Conservation (phyloP, 352 stramenopile species). For the Peronospora farinosa region DNA sequence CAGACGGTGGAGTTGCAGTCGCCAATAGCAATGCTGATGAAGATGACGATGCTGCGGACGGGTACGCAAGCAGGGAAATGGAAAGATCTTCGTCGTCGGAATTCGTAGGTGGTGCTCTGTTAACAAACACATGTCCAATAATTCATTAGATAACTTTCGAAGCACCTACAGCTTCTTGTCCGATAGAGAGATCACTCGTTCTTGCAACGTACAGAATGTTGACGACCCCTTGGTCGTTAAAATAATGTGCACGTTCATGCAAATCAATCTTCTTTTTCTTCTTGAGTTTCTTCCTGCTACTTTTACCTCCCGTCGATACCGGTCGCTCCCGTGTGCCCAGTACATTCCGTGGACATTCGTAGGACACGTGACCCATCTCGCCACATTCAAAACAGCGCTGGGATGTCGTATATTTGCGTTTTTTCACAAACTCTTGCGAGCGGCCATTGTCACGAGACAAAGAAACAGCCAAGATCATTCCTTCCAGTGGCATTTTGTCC, state of each 20-base stretch:
- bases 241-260: constrained; percentile 55
- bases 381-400: constrained; percentile 83
- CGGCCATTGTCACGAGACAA: constrained; percentile 78
- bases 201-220: constrained; percentile 53
- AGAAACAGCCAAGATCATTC: constrained; percentile 56
- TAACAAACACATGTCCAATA: constrained; percentile 8
- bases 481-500: constrained; percentile 56
- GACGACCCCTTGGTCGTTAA: constrained; percentile 54
- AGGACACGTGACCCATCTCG: constrained; percentile 68
- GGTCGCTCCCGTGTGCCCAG: constrained; percentile 65
- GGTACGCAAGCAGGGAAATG: constrained; percentile 61
- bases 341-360: constrained; percentile 81
- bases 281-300: constrained; percentile 47
- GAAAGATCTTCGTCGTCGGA: constrained; percentile 56
- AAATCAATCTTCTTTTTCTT: constrained; percentile 64
- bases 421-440: constrained; percentile 67
- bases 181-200: neutral
- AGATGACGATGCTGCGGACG: constrained; percentile 20
- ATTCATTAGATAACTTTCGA: constrained; percentile 15
- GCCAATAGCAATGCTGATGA: neutral
- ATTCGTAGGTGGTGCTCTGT: constrained; percentile 42
- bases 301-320: constrained; percentile 32
- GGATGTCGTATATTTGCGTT: constrained; percentile 62
- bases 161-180: neutral
- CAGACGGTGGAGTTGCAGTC: constrained; percentile 2